Evolutionary conservation across 2,329 filamentous ascomycete genomes (phyloP).

Genomic region (Beauveria rudraprayagi): DNA sequence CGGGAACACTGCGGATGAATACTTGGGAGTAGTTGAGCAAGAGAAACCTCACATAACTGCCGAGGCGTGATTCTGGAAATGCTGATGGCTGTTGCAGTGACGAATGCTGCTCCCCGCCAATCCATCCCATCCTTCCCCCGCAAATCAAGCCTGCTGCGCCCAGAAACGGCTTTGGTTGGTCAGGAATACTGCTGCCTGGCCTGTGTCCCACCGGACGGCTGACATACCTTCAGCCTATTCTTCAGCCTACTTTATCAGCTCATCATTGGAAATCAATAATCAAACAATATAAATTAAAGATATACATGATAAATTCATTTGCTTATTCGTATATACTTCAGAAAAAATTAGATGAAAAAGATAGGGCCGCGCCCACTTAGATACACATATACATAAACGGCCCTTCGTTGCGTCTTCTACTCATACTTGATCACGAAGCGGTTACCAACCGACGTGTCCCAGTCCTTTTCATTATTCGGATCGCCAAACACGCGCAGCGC

Average conservation of each 20-base stretch:
- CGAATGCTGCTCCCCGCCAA: background rate
- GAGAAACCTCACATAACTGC: no score
- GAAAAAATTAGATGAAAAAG: background rate
- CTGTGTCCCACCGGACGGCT: background rate
- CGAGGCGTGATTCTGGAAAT: no score
- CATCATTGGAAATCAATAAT: no score
- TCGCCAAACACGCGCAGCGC: constrained; percentile 46
- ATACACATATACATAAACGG: background rate
- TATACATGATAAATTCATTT: no score
- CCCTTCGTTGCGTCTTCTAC: background rate
- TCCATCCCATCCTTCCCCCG: background rate
- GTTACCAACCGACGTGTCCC: constrained; percentile 35
- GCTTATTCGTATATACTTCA: background rate
- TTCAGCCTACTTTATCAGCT: no score
- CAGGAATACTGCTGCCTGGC: constrained; percentile 14
- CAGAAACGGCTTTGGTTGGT: background rate
- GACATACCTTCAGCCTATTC: background rate
- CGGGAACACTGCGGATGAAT: background rate
- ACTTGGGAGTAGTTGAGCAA: background rate
- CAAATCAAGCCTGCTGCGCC: background rate
- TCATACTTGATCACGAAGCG: constrained; percentile 38
- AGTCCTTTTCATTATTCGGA: constrained; percentile 33
- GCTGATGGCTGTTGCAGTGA: no score
- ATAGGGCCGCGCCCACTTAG: background rate
- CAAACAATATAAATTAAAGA: background rate